phyloP scores from a whole-genome alignment of 2,329 filamentous ascomycete genomes.

The Aspergillus thermomutatus region DNA sequence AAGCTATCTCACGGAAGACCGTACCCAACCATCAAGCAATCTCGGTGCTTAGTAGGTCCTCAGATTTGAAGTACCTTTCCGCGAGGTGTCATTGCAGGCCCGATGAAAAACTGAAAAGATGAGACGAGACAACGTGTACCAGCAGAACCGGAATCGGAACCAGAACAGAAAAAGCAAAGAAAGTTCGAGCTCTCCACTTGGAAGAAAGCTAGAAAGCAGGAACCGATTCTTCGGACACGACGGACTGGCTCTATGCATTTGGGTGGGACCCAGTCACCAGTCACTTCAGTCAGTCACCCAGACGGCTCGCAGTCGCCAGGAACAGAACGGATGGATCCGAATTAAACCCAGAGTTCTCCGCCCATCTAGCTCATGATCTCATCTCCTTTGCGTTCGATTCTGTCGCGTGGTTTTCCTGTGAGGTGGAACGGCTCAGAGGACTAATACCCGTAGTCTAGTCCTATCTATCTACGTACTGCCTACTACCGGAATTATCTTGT shows the following conservation, averaged over 20 bases:
- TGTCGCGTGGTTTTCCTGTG: constrained; percentile 17
- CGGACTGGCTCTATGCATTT: constrained; percentile 22
- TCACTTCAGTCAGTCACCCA: neutral
- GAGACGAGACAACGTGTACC: neutral
- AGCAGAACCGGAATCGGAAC: neutral
- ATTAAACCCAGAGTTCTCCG: constrained; percentile 18
- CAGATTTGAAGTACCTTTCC: neutral
- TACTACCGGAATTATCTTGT: neutral
- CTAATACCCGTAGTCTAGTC: neutral
- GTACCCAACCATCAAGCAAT: neutral
- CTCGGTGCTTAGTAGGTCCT: neutral
- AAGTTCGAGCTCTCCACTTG: constrained; percentile 18
- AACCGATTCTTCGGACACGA: constrained; percentile 30
- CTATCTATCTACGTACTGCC: neutral
- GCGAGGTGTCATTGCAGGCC: neutral
- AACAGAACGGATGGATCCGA: constrained; percentile 29
- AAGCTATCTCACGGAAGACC: neutral
- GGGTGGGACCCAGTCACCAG: constrained; percentile 16
- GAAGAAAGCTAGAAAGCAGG: constrained; percentile 21
- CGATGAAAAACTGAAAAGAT: constrained; percentile 10
- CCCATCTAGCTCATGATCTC: constrained; percentile 6
- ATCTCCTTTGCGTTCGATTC: constrained; percentile 12
- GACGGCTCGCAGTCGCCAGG: too few relatives aligned
- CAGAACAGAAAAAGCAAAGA: constrained; percentile 10
- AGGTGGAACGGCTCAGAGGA: neutral